A percentile compares a stretch with the other conserved stretches of the same genome.
Evolutionary conservation across 108 stramenopile genomes (phyloP).

Genomic region (Cyclostephanos tholiformis): DNA sequence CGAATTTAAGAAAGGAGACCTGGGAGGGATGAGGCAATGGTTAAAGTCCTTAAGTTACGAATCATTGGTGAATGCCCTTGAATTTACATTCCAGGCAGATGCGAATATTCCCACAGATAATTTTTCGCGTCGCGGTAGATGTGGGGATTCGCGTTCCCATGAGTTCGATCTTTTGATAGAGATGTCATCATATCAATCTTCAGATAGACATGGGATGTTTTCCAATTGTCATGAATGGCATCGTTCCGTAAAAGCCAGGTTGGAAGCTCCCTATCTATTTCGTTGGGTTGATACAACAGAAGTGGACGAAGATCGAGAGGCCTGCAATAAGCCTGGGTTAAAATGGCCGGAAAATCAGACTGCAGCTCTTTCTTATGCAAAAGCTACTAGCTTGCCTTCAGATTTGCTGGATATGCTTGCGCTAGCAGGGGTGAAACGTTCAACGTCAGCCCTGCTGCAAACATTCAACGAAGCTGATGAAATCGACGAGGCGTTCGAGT

Average conservation of each 20-base stretch:
- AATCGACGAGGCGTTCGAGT: conserved; percentile 22
- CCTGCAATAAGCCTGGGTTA: not conserved
- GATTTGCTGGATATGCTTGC: conserved; percentile 36
- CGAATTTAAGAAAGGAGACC: conserved; percentile 9
- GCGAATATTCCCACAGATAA: not conserved
- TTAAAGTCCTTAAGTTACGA: conserved; percentile 30
- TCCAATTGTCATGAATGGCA: conserved; percentile 7
- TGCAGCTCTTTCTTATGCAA: not conserved
- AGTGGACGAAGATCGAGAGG: conserved; percentile 2
- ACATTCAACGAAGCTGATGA: conserved; percentile 40
- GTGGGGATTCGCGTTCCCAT: conserved; percentile 14
- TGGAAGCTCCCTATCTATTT: conserved; percentile 22
- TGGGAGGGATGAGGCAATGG: conserved; percentile 34
- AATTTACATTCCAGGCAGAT: conserved; percentile 23
- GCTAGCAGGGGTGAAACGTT: conserved; percentile 42
- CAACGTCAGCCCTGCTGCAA: conserved; percentile 27
- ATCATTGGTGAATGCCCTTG: conserved; percentile 30
- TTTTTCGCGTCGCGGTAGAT: not conserved
- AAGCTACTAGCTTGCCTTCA: conserved; percentile 8
- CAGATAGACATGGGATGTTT: conserved; percentile 5
- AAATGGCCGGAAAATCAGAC: not conserved
- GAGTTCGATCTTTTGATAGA: conserved; percentile 31
- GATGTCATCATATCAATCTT: conserved; percentile 24
- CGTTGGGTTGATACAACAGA: conserved; percentile 23
- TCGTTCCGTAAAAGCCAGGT: conserved; percentile 1